phyloP scores from a whole-genome alignment of 2,329 filamentous ascomycete species.

The Fusarium armeniacum region DNA sequence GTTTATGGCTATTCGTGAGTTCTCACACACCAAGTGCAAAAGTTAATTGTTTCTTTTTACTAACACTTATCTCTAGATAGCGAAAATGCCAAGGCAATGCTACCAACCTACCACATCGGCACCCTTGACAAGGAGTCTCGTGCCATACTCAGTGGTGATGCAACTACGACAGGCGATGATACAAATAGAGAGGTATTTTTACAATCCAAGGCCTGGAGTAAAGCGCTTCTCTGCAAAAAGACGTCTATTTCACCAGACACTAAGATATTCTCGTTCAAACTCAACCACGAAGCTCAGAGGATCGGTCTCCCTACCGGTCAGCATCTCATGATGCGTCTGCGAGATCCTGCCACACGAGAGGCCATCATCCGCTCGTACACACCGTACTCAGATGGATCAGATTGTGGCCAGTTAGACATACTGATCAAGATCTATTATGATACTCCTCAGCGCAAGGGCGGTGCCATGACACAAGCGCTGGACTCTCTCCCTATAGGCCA shows the following conservation, averaged over 20 bases:
- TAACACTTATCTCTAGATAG: slow-evolving; percentile 72
- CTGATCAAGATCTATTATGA: slow-evolving; percentile 87
- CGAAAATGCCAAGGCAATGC: slow-evolving; percentile 92
- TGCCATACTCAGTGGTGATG: slow-evolving; percentile 65
- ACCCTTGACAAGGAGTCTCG: slow-evolving; percentile 73
- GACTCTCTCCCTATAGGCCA: slow-evolving; percentile 80
- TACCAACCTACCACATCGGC: slow-evolving; percentile 87
- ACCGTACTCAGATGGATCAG: slow-evolving; percentile 75
- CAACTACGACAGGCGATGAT: slow-evolving; percentile 53
- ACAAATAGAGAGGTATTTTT: slow-evolving; percentile 75
- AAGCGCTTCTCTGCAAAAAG: slow-evolving; percentile 77
- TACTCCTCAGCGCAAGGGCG: slow-evolving; percentile 69
- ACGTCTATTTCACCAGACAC: slow-evolving; percentile 81
- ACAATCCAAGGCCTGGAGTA: slow-evolving; percentile 79
- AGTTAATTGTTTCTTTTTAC: slow-evolving; percentile 2
- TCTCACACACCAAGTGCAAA: background rate
- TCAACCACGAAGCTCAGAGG: slow-evolving; percentile 77
- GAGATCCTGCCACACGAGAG: slow-evolving; percentile 77
- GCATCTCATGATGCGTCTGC: slow-evolving; percentile 86
- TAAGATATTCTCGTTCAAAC: slow-evolving; percentile 82
- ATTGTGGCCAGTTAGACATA: slow-evolving; percentile 77
- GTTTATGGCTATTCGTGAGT: slow-evolving; percentile 90
- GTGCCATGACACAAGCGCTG: slow-evolving; percentile 85
- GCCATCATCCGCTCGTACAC: slow-evolving; percentile 89
- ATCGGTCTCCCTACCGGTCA: slow-evolving; percentile 87